These are phyloP conservation scores for Teratosphaeriaceae sp. DNA, from an alignment of 2,329 filamentous ascomycete genomes.

Conservation along the genomic window DNA sequence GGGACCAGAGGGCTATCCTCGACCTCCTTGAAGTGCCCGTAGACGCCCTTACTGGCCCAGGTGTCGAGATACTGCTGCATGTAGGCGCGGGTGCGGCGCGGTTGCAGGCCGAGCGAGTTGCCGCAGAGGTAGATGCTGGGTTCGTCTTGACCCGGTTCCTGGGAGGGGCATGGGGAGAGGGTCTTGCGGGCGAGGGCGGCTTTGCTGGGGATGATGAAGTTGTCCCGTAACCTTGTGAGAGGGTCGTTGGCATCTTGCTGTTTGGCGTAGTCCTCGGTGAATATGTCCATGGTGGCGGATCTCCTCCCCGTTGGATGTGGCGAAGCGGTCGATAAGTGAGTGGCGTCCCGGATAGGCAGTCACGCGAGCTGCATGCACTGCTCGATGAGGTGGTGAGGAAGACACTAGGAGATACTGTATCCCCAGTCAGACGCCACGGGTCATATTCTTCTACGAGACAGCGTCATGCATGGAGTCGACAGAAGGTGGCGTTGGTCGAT, in stretches of 20 bases:
- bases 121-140: conserved; percentile 75
- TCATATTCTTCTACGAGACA: no score
- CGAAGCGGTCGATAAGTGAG: background rate
- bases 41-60: conserved; percentile 79
- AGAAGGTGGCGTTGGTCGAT: no score
- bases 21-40: conserved; percentile 70
- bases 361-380: no score
- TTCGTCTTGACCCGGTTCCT: conserved; percentile 23
- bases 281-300: conserved; percentile 11
- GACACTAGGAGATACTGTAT: no score
- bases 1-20: conserved; percentile 60
- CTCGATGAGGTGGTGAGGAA: no score
- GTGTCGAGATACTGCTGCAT: conserved; percentile 69
- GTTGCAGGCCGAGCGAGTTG: conserved; percentile 83
- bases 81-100: conserved; percentile 58
- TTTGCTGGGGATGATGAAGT: conserved; percentile 74
- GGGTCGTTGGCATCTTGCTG: conserved; percentile 32
- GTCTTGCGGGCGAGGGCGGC: conserved; percentile 60
- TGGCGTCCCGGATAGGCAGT: background rate
- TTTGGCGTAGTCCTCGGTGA: conserved; percentile 15
- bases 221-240: conserved; percentile 44
- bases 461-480: no score
- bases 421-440: no score
- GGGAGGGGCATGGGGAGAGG: conserved; percentile 30
- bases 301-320: no score